phyloP scores from a whole-genome alignment of 495 filamentous ascomycete genomes.

The Podospora pseudocomata region DNA sequence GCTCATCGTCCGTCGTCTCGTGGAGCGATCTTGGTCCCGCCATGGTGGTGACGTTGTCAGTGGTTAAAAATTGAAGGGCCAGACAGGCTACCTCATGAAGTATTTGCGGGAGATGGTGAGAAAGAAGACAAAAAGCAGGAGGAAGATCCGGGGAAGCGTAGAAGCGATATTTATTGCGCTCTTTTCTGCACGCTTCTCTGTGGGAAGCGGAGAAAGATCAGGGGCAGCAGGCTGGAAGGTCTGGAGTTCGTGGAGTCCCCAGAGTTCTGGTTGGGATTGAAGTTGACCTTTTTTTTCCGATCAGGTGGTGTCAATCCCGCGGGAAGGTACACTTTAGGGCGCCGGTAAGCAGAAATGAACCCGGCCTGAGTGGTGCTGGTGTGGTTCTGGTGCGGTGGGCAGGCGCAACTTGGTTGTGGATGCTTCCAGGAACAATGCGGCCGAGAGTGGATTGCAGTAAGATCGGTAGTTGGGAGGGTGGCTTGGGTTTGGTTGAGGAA shows the following conservation, averaged over 20 bases:
- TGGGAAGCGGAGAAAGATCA: slow-evolving; percentile 1
- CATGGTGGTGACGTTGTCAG: not conserved
- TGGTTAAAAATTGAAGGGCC: not conserved
- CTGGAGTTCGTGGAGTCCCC: slow-evolving; percentile 5
- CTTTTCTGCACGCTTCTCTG: not conserved
- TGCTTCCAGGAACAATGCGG: slow-evolving; percentile 1
- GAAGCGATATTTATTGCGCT: not conserved
- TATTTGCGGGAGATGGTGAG: not conserved
- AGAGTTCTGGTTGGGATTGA: not conserved
- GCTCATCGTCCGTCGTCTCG: slow-evolving; percentile 2
- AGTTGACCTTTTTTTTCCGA: not conserved
- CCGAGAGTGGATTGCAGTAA: not conserved
- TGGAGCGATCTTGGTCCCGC: not conserved
- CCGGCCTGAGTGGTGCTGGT: not conserved
- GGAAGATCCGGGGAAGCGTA: slow-evolving; percentile 9
- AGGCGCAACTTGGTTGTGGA: not conserved
- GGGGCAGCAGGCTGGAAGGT: not conserved
- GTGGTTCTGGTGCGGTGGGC: not conserved
- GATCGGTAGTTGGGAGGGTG: not conserved
- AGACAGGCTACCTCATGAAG: not conserved
- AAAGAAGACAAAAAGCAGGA: not conserved
- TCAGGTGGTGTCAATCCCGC: not conserved
- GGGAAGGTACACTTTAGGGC: not conserved
- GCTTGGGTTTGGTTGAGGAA: not conserved
- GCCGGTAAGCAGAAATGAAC: not conserved